These are phyloP conservation scores for Pseudonitzschia pungens DNA, from an alignment of 108 stramenopile species.

Conservation along the genomic window DNA sequence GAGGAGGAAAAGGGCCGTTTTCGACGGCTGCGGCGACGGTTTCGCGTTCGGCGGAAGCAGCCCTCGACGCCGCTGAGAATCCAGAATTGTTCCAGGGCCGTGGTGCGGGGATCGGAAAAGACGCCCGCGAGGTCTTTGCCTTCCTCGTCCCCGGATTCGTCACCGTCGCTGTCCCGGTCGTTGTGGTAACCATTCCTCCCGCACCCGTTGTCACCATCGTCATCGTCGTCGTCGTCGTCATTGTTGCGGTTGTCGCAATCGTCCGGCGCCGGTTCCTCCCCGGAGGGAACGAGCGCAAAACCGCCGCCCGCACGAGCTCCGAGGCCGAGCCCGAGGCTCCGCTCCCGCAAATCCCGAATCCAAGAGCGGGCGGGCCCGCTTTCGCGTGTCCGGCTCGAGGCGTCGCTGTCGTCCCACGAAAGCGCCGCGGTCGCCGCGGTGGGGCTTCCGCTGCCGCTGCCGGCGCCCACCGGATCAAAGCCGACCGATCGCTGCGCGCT, in stretches of 20 bases:
- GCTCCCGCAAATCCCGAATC: too few species aligned
- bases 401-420: too few species aligned
- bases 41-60: background rate
- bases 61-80: background rate
- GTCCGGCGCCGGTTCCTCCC: background rate
- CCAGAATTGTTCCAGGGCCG: background rate
- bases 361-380: too few species aligned
- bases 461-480: too few species aligned
- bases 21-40: background rate
- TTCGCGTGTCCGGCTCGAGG: too few species aligned
- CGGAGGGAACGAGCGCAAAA: background rate
- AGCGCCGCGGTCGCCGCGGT: too few species aligned
- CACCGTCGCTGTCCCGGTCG: background rate
- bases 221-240: constrained; percentile 1
- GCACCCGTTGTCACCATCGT: too few species aligned
- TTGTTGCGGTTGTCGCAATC: background rate
- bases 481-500: too few species aligned
- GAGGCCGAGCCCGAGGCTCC: too few species aligned
- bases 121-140: background rate
- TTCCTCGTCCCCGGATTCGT: background rate
- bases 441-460: too few species aligned
- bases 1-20: background rate
- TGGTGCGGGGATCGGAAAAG: constrained; percentile 1
- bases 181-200: too few species aligned
- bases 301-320: too few species aligned